Percentiles rank a stretch among this genome's conserved stretches.
phyloP scores from a whole-genome alignment of 768 basidiomycete species.

The Sporobolomyces roseus region DNA sequence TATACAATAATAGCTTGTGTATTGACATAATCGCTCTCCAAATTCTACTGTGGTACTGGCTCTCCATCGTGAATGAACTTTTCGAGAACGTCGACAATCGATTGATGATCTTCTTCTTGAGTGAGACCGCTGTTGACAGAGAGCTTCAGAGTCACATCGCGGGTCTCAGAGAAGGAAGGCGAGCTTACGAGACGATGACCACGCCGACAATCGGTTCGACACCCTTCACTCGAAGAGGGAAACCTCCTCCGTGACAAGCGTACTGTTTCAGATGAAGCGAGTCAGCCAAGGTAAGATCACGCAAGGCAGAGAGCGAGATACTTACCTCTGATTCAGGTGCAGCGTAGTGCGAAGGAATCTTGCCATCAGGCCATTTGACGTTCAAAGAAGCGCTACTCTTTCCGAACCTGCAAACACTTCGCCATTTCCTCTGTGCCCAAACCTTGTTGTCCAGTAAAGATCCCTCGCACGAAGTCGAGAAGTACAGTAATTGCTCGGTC shows the following conservation, averaged over 20 bases:
- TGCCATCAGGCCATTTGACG: slow-evolving; percentile 18
- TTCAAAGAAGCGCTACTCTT: slow-evolving; percentile 21
- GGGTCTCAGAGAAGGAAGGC: neutral
- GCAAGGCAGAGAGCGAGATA: too few relatives aligned
- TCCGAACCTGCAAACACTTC: slow-evolving; percentile 21
- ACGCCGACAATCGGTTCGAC: slow-evolving; percentile 31
- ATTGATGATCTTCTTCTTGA: slow-evolving; percentile 35
- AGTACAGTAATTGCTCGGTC: slow-evolving; percentile 18
- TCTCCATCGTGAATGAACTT: slow-evolving; percentile 20
- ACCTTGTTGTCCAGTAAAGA: neutral
- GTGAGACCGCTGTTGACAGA: slow-evolving; percentile 19
- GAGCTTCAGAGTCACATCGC: too few relatives aligned
- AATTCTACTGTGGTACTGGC: slow-evolving; percentile 3
- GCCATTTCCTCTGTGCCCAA: slow-evolving; percentile 27
- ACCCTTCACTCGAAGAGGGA: slow-evolving; percentile 31
- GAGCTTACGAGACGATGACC: slow-evolving; percentile 20
- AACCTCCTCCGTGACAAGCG: slow-evolving; percentile 31
- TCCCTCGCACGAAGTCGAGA: slow-evolving; percentile 16
- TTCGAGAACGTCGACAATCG: slow-evolving; percentile 25
- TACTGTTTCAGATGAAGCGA: neutral
- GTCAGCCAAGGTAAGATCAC: neutral
- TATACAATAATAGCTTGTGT: too few relatives aligned
- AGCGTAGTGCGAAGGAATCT: slow-evolving; percentile 9
- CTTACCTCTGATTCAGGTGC: slow-evolving; percentile 5
- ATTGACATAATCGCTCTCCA: too few relatives aligned